A percentile compares a stretch with the other conserved stretches of the same genome.
Conservation (phyloP, 345 rosid genomes). For the Gossypium longicalyx region DNA sequence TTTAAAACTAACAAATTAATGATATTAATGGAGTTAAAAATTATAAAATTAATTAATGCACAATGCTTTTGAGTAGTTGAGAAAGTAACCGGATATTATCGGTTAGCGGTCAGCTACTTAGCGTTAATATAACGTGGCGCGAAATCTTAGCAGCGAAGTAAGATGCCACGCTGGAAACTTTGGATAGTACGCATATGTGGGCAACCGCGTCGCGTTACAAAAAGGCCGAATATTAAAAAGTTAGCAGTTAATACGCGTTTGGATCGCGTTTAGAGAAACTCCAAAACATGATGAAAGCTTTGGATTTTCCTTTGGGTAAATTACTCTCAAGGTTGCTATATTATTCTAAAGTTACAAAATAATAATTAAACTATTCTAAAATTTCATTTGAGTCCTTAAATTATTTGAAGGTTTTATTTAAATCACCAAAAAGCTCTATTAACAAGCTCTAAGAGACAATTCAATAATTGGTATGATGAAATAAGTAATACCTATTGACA, state of each 20-base stretch:
- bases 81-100: slow-evolving; percentile 5
- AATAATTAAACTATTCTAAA: too few relatives aligned
- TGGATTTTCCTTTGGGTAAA: background rate
- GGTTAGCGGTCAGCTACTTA: background rate
- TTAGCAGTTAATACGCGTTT: background rate
- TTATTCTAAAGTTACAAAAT: too few relatives aligned
- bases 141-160: slow-evolving; percentile 5
- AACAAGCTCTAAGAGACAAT: too few relatives aligned
- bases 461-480: too few relatives aligned
- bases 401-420: too few relatives aligned
- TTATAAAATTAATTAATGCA: background rate
- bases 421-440: too few relatives aligned
- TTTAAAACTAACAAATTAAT: too few relatives aligned
- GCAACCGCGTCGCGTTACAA: background rate
- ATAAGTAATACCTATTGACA: too few relatives aligned
- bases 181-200: background rate
- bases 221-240: background rate
- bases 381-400: too few relatives aligned
- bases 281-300: background rate
- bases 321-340: too few relatives aligned
- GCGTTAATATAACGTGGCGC: background rate
- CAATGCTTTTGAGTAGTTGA: background rate
- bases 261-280: background rate
- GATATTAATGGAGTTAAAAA: too few relatives aligned
- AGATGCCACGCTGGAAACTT: background rate